Percentiles rank a stretch among this genome's conserved stretches.
phyloP scores from a whole-genome alignment of 2,329 filamentous ascomycete species.

The Colletotrichum camelliae region DNA sequence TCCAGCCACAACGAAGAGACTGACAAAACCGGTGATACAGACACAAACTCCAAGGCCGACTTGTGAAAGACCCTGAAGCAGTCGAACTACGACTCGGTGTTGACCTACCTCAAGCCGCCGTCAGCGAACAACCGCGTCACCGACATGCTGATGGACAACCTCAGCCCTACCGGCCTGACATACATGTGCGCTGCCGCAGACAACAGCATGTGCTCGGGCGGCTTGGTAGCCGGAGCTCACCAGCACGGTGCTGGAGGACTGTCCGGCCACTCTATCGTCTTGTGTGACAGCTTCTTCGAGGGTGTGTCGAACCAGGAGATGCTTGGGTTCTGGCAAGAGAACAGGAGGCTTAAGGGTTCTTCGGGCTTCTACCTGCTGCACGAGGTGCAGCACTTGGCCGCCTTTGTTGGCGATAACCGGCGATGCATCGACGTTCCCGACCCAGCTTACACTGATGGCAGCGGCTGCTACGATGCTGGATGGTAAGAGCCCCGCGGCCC shows the following conservation, averaged over 20 bases:
- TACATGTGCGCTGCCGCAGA: not conserved
- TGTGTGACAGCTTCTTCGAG: not conserved
- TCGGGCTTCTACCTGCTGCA: not conserved
- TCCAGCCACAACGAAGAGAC: not conserved
- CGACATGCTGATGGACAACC: not conserved
- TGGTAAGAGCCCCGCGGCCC: not conserved
- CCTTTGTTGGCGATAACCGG: not conserved
- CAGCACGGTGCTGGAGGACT: not conserved
- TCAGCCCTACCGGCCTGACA: not conserved
- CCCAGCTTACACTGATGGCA: not conserved
- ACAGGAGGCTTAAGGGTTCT: not conserved
- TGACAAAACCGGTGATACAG: not conserved
- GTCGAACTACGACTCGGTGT: not conserved
- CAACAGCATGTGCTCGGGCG: not conserved
- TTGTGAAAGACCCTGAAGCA: not conserved
- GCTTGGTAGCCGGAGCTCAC: not conserved
- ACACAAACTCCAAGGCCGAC: not conserved
- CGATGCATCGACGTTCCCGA: not conserved
- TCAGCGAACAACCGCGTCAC: not conserved
- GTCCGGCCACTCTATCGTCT: not conserved
- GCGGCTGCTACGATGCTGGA: not conserved
- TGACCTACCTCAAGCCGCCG: not conserved
- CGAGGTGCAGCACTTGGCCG: not conserved
- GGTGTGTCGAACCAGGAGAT: not conserved
- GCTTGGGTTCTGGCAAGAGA: not conserved